Conservation (phyloP, 139 green algal species). For the Nannochloris sp. region DNA sequence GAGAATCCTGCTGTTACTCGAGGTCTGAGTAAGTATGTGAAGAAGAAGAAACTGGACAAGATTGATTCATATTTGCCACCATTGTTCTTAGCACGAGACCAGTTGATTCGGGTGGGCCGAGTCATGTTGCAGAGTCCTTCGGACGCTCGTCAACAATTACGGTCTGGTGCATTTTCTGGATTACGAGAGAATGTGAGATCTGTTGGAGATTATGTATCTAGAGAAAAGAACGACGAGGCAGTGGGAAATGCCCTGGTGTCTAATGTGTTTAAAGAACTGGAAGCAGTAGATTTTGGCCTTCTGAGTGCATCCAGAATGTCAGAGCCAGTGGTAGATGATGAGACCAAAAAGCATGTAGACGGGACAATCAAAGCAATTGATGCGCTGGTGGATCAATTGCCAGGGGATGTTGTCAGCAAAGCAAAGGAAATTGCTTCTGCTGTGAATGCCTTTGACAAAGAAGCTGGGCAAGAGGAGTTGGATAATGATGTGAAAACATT, state of each 20-base stretch:
- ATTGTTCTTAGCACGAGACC: conserved; percentile 17
- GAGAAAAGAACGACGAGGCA: not conserved
- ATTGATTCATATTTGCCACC: conserved; percentile 28
- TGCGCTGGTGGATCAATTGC: not conserved
- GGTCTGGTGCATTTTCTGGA: conserved; percentile 24
- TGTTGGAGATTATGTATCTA: conserved; percentile 22
- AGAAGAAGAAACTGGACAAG: conserved; percentile 24
- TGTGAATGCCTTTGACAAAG: not conserved
- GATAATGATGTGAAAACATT: conserved; percentile 1
- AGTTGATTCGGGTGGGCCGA: conserved; percentile 22
- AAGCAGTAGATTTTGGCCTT: conserved; percentile 19
- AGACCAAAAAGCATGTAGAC: not conserved
- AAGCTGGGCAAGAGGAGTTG: not conserved
- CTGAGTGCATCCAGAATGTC: not conserved
- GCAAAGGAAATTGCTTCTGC: not conserved
- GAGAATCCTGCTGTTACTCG: conserved; percentile 22
- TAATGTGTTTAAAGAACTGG: conserved; percentile 22
- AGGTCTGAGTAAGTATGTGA: conserved; percentile 21
- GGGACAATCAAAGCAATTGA: conserved; percentile 18
- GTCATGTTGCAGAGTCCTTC: conserved; percentile 16
- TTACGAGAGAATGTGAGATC: conserved; percentile 17
- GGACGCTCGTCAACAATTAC: conserved; percentile 15
- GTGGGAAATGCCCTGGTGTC: conserved; percentile 7
- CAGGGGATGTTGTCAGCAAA: not conserved
- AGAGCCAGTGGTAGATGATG: conserved; percentile 8